These are phyloP conservation scores for Carallia pectinifolia DNA, from an alignment of 345 rosid genomes.

Conservation along the genomic window DNA sequence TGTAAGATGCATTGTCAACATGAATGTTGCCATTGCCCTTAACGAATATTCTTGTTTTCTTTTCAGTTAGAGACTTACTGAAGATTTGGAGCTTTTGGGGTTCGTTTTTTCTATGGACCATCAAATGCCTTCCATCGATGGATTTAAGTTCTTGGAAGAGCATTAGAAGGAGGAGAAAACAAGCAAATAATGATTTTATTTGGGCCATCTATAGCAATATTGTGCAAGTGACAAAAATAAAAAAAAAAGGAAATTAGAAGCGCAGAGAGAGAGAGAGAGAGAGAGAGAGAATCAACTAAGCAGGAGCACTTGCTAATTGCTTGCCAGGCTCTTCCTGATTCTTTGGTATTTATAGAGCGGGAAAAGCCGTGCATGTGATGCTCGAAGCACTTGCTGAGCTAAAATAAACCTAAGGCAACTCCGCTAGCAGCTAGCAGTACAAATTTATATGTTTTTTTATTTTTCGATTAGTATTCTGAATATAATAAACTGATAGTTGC, in stretches of 20 bases:
- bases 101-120: neutral
- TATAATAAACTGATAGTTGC: too few relatives aligned
- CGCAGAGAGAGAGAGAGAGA: neutral
- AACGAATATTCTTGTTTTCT: slow-evolving; percentile 3
- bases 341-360: neutral
- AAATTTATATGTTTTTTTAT: too few relatives aligned
- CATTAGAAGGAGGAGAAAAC: slow-evolving; percentile 24
- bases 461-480: too few relatives aligned
- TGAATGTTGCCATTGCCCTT: neutral
- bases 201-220: slow-evolving; percentile 33
- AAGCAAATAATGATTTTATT: slow-evolving; percentile 27
- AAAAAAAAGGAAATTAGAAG: too few relatives aligned
- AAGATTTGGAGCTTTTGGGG: slow-evolving; percentile 2
- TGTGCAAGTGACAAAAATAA: too few relatives aligned
- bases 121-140: slow-evolving; percentile 39
- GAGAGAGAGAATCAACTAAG: neutral
- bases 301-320: neutral
- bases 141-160: slow-evolving; percentile 27
- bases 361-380: neutral
- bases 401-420: neutral
- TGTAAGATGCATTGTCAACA: neutral
- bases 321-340: neutral
- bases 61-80: neutral
- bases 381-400: neutral
- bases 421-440: neutral